Evolutionary conservation across 2,329 filamentous ascomycete species (phyloP).

Genomic region (Sporothrix dimorphospora): DNA sequence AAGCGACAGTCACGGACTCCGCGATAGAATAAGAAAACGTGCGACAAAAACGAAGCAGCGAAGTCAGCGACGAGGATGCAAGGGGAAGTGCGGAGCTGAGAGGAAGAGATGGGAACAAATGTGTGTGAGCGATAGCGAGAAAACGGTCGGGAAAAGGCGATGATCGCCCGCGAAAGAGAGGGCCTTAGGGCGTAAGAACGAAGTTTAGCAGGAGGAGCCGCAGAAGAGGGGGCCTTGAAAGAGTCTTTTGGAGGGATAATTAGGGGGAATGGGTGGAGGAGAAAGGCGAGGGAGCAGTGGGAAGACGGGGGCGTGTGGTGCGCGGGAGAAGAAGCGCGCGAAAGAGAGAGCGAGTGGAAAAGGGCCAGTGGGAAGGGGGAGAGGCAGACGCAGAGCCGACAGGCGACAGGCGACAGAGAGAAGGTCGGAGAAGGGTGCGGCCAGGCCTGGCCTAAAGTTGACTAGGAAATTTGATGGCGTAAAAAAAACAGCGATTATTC

Average conservation of each 20-base stretch:
- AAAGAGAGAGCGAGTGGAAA: not conserved
- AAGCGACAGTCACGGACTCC: not conserved
- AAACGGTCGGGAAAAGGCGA: constrained; percentile 16
- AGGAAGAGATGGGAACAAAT: not conserved
- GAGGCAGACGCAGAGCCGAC: not conserved
- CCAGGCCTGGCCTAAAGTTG: constrained; percentile 5
- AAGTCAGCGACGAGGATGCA: not conserved
- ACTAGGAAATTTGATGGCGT: constrained; percentile 19
- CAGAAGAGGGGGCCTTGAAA: not conserved
- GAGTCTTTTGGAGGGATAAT: not conserved
- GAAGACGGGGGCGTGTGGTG: constrained; percentile 19
- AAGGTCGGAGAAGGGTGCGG: not conserved
- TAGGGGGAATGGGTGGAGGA: constrained; percentile 16
- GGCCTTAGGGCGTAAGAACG: constrained; percentile 1
- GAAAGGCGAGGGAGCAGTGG: not conserved
- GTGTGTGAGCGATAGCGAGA: constrained; percentile 19
- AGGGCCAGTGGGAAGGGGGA: not conserved
- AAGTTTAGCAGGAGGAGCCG: not conserved
- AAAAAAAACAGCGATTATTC: constrained; percentile 18
- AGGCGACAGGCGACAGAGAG: not conserved
- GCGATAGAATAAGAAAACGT: constrained; percentile 9
- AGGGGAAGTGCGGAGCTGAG: constrained; percentile 1
- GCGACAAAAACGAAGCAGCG: constrained; percentile 8
- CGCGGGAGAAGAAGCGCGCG: not conserved
- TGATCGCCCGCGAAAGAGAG: constrained; percentile 18